Evolutionary conservation across 805 yeast species (phyloP), one percentile per base, ranked within the genome.

Genomic region (Clavispora vitiphila): DNA sequence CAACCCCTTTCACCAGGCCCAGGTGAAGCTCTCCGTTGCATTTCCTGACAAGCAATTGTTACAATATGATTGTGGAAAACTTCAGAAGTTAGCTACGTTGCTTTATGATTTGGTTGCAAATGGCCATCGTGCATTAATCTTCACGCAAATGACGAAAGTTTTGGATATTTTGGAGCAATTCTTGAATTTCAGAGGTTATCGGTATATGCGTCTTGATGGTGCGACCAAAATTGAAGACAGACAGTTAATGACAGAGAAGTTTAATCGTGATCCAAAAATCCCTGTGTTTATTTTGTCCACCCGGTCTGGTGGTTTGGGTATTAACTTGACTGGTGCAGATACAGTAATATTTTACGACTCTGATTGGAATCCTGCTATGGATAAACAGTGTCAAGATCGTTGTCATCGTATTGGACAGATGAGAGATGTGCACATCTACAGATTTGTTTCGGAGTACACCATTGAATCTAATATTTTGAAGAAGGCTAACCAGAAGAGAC

Each of bases 291-390:
- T 93, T 38, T 64, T 93, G 40, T 88, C 96, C 3, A 88, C 97
- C 2, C 79, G 99, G 64, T 93, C 99, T 2, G 99, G 99, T 62
- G 99, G 99, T 27, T 72, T 95, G 52, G 99, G 99, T 60, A 93
- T 93, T 61, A 93, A 93, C 57, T 68, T 93, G 50, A 93, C 99
- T 0, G 99, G 98, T 58, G 99, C 99, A 0, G 99, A 93, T 57
- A 93, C 99, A 0, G 99, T 93, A 34, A 88, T 93, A 7, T 95
- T 93, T 65, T 93, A 95, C 61, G 99, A 93, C 64, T 88, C 96
- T 2, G 99, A 91, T 64, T 91, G 99, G 99, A 93, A 93, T 59
- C 99, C 99, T 2, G 96, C 98, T 1, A 93, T 93, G 97, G 99
- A 93, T 62, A 88, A 89, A 58, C 99, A 93, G 65, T 93, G 99